Evolutionary conservation across 805 yeast species (phyloP).

Genomic region (Wickerhamomyces bovis): DNA sequence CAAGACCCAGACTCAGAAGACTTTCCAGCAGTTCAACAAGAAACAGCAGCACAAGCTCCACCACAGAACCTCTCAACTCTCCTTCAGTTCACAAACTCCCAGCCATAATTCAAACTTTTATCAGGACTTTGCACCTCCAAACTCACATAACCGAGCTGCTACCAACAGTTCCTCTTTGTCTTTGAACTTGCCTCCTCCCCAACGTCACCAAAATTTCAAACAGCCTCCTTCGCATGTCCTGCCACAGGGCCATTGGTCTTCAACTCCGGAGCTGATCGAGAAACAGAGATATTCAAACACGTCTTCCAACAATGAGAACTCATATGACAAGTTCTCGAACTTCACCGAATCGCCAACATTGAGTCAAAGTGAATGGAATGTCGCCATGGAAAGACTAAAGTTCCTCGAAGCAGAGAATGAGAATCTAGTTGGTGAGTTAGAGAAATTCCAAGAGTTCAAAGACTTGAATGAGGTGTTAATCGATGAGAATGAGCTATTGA

Average conservation of each 20-base stretch:
- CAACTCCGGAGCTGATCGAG: neutral
- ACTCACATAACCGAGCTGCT: neutral
- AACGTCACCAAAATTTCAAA: neutral
- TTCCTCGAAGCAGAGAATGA: slow-evolving; percentile 10
- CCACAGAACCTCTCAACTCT: neutral
- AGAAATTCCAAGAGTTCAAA: slow-evolving; percentile 6
- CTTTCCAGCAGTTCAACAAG: slow-evolving; percentile 19
- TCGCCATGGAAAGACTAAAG: neutral
- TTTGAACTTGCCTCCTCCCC: neutral
- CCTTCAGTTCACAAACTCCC: neutral
- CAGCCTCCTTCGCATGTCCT: slow-evolving; percentile 1
- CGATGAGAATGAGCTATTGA: slow-evolving; percentile 8
- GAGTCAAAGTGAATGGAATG: slow-evolving; percentile 10
- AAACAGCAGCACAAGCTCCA: slow-evolving; percentile 8
- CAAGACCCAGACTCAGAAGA: slow-evolving; percentile 22
- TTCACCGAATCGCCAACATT: slow-evolving; percentile 11
- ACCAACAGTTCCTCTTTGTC: neutral
- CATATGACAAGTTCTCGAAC: neutral
- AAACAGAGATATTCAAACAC: neutral
- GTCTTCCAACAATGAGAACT: neutral
- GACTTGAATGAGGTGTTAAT: slow-evolving; percentile 9
- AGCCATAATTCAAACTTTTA: neutral
- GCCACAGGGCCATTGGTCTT: slow-evolving; percentile 7
- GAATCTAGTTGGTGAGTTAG: slow-evolving; percentile 3
- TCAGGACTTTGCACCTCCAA: slow-evolving; percentile 6